phyloP scores from a whole-genome alignment of 2,329 filamentous ascomycete genomes.

The Nemania serpens region DNA sequence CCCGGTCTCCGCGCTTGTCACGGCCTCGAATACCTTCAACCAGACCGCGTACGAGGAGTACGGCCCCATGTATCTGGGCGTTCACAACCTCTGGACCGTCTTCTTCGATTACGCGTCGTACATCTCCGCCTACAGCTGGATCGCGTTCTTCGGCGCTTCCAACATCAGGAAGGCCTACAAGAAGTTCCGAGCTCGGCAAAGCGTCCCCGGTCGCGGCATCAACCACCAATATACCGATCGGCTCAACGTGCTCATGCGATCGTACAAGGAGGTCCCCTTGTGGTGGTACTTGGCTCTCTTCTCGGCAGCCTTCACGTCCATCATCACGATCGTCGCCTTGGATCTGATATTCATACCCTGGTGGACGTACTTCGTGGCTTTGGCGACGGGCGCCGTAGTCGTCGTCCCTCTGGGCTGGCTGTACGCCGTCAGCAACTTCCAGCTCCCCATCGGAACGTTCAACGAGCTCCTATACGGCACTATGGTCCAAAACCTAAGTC shows the following conservation, averaged over 20 bases:
- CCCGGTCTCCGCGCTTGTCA: slow-evolving; percentile 49
- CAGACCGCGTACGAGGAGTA: slow-evolving; percentile 52
- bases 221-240: slow-evolving; percentile 63
- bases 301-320: slow-evolving; percentile 48
- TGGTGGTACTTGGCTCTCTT: slow-evolving; percentile 64
- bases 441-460: slow-evolving; percentile 59
- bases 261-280: slow-evolving; percentile 61
- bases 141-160: slow-evolving; percentile 58
- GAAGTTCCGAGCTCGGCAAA: slow-evolving; percentile 49
- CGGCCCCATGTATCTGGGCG: slow-evolving; percentile 61
- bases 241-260: slow-evolving; percentile 61
- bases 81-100: slow-evolving; percentile 61
- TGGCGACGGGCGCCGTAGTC: slow-evolving; percentile 58
- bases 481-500: slow-evolving; percentile 58
- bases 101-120: slow-evolving; percentile 67
- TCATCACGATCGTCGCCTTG: slow-evolving; percentile 56
- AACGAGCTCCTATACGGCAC: slow-evolving; percentile 65
- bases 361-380: slow-evolving; percentile 63
- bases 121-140: slow-evolving; percentile 62
- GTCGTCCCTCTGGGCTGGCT: slow-evolving; percentile 64
- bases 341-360: slow-evolving; percentile 62
- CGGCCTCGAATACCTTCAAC: slow-evolving; percentile 53
- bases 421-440: slow-evolving; percentile 62
- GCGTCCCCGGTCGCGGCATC: slow-evolving; percentile 43
- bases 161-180: slow-evolving; percentile 51